Conservation (phyloP, 176 grass and related monocot species). For the Oryza nivara region DNA sequence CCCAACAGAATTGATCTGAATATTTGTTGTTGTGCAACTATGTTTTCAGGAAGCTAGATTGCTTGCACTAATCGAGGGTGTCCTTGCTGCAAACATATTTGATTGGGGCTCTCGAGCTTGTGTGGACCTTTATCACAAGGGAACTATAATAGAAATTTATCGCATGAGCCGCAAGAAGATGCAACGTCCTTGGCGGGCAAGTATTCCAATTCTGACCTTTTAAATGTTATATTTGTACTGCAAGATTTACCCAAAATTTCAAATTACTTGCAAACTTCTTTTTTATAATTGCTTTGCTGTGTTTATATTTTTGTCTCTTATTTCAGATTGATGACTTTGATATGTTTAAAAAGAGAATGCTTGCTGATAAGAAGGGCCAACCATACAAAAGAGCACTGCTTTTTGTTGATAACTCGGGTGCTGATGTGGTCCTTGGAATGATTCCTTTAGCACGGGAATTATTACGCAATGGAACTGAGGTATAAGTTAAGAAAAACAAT, state of each 20-base stretch:
- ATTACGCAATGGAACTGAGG: conserved; percentile 86
- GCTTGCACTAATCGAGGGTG: conserved; percentile 88
- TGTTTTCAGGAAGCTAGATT: conserved; percentile 84
- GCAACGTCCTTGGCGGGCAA: conserved; percentile 95
- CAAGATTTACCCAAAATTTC: not conserved
- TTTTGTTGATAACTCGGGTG: conserved; percentile 97
- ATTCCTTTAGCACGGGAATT: conserved; percentile 93
- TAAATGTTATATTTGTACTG: conserved; percentile 27
- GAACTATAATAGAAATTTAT: conserved; percentile 99
- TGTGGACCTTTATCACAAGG: conserved; percentile 98
- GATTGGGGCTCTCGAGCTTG: conserved; percentile 99
- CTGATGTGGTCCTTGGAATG: conserved; percentile 98
- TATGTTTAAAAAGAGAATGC: conserved; percentile 88
- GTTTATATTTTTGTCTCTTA: conserved; percentile 33
- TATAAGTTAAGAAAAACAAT: conserved; percentile 32
- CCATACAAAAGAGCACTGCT: conserved; percentile 95
- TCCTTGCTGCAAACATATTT: conserved; percentile 98
- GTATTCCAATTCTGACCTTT: conserved; percentile 34
- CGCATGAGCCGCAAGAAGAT: conserved; percentile 99
- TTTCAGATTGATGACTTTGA: conserved; percentile 97
- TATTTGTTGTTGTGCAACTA: conserved; percentile 18
- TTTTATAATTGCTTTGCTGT: not conserved
- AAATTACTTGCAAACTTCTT: not conserved
- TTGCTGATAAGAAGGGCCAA: conserved; percentile 70
- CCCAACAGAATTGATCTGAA: conserved; percentile 11